Base-by-base conservation (phyloP, 75 land plant genomes). In the Selaginella tamariscina region DNA sequence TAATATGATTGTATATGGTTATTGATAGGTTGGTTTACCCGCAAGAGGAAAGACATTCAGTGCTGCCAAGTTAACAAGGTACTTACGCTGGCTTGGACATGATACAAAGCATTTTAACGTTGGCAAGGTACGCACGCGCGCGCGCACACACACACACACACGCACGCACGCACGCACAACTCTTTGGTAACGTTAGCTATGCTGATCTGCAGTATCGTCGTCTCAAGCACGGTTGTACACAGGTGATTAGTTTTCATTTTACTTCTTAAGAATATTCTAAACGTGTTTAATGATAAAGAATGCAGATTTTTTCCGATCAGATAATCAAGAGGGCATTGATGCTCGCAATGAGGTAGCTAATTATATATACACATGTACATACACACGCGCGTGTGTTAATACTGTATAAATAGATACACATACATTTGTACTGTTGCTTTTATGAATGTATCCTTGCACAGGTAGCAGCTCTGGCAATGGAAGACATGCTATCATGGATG, bases 101-200 rank as follows among this genome's bases (percentile, higher is more conserved):
- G 96, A 95, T 55, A 95, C 99, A 65, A 95, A 95, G 68, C 99
- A 95, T 75, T 95, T 95, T 73, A 95, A 95, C 82, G 97, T 95
- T 79, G 99, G 99, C 60, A 95, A 95, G 91, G 99, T 95, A 49
- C 29, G n/a, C n/a, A n/a, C n/a, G n/a, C n/a, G n/a, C n/a, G n/a
- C n/a, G n/a, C n/a, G n/a, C n/a, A n/a, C n/a, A n/a, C n/a, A n/a
- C n/a, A n/a, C n/a, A n/a, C n/a, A n/a, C n/a, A n/a, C n/a, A n/a
- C n/a, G n/a, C n/a, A n/a, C n/a, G n/a, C n/a, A n/a, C n/a, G n/a
- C n/a, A n/a, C n/a, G n/a, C n/a, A n/a, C n/a, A n/a, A n/a, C n/a
- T n/a, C n/a, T n/a, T n/a, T n/a, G n/a, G n/a, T n/a, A n/a, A n/a
- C 49, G 5, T 39, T 15, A 5, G 15, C 49, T 39, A 39, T 39